Percentiles rank a stretch among this genome's conserved stretches.
phyloP scores from a whole-genome alignment of 225 moss, liverwort and hornwort genomes.

The Polytrichum formosum region DNA sequence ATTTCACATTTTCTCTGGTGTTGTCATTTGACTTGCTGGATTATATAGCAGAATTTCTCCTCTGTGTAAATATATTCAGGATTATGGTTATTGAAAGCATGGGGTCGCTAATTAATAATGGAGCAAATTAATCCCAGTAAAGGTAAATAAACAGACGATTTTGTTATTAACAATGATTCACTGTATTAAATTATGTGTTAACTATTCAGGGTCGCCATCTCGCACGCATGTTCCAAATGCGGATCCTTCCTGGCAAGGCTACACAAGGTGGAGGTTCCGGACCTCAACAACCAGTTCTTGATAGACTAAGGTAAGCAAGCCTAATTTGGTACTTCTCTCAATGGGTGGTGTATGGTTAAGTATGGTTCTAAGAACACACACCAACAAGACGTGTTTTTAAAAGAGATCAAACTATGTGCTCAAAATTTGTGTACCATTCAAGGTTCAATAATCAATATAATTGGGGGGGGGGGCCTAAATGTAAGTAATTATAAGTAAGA shows the following conservation, averaged over 20 bases:
- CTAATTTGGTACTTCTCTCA: no score
- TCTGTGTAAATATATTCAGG: background rate
- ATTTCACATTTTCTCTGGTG: no score
- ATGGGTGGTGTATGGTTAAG: no score
- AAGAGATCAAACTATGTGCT: no score
- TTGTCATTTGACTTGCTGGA: no score
- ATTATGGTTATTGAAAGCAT: background rate
- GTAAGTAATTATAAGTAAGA: no score
- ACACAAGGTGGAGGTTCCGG: constrained; percentile 38
- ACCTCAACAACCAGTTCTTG: constrained; percentile 17
- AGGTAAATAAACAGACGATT: constrained; percentile 17
- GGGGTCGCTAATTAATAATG: background rate
- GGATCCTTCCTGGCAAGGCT: constrained; percentile 53
- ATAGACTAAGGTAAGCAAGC: no score
- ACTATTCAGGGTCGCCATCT: constrained; percentile 40
- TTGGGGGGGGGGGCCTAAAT: no score
- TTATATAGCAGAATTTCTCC: background rate
- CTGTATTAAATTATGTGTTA: constrained; percentile 17
- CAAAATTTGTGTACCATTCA: no score
- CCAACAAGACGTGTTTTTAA: no score
- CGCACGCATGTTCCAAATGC: constrained; percentile 16
- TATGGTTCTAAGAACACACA: no score
- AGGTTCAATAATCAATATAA: no score
- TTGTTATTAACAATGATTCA: constrained; percentile 8
- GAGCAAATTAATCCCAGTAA: constrained; percentile 15